phyloP scores from a whole-genome alignment of 2,329 filamentous ascomycete genomes.

The Aspergillus piperis region DNA sequence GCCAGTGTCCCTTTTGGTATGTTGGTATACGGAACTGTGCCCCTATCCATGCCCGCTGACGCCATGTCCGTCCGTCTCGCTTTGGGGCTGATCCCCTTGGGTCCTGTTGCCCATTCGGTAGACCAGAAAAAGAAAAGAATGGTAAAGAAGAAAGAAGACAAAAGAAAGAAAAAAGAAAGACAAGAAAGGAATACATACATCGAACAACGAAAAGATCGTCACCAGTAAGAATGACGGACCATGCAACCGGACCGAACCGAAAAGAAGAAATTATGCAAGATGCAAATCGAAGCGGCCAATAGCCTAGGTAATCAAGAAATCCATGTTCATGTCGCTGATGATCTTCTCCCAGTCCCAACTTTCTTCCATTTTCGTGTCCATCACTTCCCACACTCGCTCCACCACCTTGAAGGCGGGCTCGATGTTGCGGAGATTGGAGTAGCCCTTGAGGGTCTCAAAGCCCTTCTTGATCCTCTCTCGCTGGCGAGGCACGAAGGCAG shows the following conservation, averaged over 20 bases:
- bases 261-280: conserved; percentile 12
- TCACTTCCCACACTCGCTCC: conserved; percentile 59
- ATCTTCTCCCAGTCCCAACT: conserved; percentile 67
- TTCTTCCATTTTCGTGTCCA: conserved; percentile 58
- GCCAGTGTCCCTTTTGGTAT: background rate
- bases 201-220: background rate
- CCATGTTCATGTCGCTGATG: conserved; percentile 59
- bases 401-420: conserved; percentile 58
- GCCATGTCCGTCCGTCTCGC: background rate
- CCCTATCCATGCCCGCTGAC: conserved; percentile 2
- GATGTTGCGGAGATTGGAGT: conserved; percentile 61
- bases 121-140: background rate
- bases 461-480: conserved; percentile 57
- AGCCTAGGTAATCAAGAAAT: conserved; percentile 60
- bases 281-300: background rate
- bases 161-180: background rate
- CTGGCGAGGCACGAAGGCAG: conserved; percentile 58
- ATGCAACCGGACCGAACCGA: conserved; percentile 14
- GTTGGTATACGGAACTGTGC: conserved; percentile 8
- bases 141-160: background rate
- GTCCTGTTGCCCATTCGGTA: conserved; percentile 1
- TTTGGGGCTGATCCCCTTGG: background rate
- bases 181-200: conserved; percentile 4
- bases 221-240: background rate
- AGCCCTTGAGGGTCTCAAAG: conserved; percentile 57